Conservation (phyloP, 768 basidiomycete genomes). For the Panaeolus papilionaceus region DNA sequence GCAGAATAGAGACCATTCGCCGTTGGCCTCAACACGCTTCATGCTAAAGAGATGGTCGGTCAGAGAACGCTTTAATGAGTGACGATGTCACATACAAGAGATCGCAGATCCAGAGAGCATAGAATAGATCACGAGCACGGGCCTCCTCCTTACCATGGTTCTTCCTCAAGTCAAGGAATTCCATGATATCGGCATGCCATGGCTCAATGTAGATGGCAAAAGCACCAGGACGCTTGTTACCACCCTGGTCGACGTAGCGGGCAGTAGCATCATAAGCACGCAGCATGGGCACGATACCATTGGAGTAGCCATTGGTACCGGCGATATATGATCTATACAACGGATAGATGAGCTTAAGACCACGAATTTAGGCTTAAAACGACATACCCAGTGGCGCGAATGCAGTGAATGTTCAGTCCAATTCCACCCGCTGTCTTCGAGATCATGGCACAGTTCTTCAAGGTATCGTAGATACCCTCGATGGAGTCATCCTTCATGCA, state of each 20-base stretch:
- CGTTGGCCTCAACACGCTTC: slow-evolving; percentile 92
- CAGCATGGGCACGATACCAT: slow-evolving; percentile 99
- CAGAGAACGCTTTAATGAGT: background rate
- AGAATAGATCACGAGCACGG: slow-evolving; percentile 96
- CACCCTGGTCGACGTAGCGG: slow-evolving; percentile 98
- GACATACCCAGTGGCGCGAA: slow-evolving; percentile 88
- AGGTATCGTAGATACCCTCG: slow-evolving; percentile 98
- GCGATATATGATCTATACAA: slow-evolving; percentile 89
- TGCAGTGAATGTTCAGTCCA: slow-evolving; percentile 94
- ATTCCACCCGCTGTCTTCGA: slow-evolving; percentile 99
- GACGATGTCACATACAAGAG: slow-evolving; percentile 73
- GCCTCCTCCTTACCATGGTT: slow-evolving; percentile 99
- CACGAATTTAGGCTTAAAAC: too few relatives aligned
- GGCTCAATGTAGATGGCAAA: slow-evolving; percentile 99
- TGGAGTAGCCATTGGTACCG: slow-evolving; percentile 98
- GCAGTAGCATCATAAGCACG: slow-evolving; percentile 98
- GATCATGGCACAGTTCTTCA: slow-evolving; percentile 99
- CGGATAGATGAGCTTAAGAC: slow-evolving; percentile 9
- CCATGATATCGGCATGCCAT: slow-evolving; percentile 98
- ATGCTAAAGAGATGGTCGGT: slow-evolving; percentile 59
- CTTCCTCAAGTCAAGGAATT: slow-evolving; percentile 97
- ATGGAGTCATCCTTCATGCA: slow-evolving; percentile 99
- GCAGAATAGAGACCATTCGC: slow-evolving; percentile 96
- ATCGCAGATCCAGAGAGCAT: slow-evolving; percentile 97
- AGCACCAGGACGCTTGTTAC: slow-evolving; percentile 98